A percentile compares a stretch with the other conserved stretches of the same genome.
Conservation (phyloP, 1,284 basidiomycete genomes). For the Tilletiopsis washingtonensis region DNA sequence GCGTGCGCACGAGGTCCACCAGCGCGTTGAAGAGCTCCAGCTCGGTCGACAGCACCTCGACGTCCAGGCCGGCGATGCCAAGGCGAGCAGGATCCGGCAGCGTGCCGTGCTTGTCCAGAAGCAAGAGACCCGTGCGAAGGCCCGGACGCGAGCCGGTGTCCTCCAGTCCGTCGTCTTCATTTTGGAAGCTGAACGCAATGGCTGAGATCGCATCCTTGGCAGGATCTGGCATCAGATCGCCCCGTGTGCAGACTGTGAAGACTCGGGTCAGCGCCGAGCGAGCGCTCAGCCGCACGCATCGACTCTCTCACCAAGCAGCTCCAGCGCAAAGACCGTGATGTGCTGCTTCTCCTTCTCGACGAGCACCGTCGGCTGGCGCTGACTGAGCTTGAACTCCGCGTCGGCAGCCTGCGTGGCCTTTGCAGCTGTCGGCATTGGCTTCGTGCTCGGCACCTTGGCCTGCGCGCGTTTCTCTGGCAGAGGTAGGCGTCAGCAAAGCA, state of each 20-base stretch:
- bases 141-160: conserved; percentile 28
- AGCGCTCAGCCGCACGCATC: too few species aligned
- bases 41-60: conserved; percentile 63
- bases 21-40: conserved; percentile 73
- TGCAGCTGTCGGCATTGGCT: too few species aligned
- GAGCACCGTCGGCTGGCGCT: conserved; percentile 19
- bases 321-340: conserved; percentile 74
- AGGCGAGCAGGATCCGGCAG: conserved; percentile 13
- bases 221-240: conserved; percentile 62
- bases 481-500: too few species aligned
- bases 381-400: conserved; percentile 50
- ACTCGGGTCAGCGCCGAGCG: too few species aligned
- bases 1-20: conserved; percentile 64
- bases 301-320: too few species aligned
- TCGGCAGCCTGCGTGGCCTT: conserved; percentile 63
- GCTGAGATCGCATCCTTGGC: conserved; percentile 64
- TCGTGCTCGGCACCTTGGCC: too few species aligned
- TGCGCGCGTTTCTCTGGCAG: too few species aligned
- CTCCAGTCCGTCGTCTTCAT: conserved; percentile 51
- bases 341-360: conserved; percentile 58
- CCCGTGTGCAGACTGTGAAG: conserved; percentile 63
- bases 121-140: conserved; percentile 26
- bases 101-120: conserved; percentile 11
- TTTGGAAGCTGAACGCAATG: conserved; percentile 63
- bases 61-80: conserved; percentile 26